Percentiles rank a stretch among this genome's conserved stretches.
These are phyloP conservation scores for Kitagawia praeruptora DNA, from an alignment of 129 eudicot species.

Conservation along the genomic window DNA sequence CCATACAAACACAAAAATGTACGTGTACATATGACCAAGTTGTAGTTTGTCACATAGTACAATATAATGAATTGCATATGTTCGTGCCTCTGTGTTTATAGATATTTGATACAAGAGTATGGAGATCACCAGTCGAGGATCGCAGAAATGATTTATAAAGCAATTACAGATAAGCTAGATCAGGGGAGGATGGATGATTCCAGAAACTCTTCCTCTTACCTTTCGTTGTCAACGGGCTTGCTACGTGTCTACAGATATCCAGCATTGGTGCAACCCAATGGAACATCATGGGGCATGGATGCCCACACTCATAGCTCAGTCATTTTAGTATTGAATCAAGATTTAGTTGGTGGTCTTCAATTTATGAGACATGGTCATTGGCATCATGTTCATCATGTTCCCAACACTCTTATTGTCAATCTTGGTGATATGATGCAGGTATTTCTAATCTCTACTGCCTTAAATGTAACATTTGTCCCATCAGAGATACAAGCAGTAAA, in stretches of 20 bases:
- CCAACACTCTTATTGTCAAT: conserved; percentile 59
- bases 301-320: conserved; percentile 85
- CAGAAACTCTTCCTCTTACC: conserved; percentile 15
- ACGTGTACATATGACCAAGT: background rate
- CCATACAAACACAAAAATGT: background rate
- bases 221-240: conserved; percentile 49
- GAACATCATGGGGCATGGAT: conserved; percentile 56
- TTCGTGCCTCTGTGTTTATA: conserved; percentile 7
- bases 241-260: conserved; percentile 72
- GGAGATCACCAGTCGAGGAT: conserved; percentile 53
- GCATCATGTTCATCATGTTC: conserved; percentile 60
- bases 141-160: conserved; percentile 39
- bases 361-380: conserved; percentile 44
- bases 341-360: conserved; percentile 81
- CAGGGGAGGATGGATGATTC: background rate
- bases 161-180: conserved; percentile 26
- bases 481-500: background rate
- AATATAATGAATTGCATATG: background rate
- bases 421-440: conserved; percentile 99
- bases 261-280: conserved; percentile 16
- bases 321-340: conserved; percentile 55
- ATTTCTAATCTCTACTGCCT: background rate
- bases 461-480: background rate
- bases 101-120: conserved; percentile 47
- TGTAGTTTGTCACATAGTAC: background rate